Evolutionary conservation across 345 rosid genomes (phyloP).

Genomic region (Gossypium turneri): DNA sequence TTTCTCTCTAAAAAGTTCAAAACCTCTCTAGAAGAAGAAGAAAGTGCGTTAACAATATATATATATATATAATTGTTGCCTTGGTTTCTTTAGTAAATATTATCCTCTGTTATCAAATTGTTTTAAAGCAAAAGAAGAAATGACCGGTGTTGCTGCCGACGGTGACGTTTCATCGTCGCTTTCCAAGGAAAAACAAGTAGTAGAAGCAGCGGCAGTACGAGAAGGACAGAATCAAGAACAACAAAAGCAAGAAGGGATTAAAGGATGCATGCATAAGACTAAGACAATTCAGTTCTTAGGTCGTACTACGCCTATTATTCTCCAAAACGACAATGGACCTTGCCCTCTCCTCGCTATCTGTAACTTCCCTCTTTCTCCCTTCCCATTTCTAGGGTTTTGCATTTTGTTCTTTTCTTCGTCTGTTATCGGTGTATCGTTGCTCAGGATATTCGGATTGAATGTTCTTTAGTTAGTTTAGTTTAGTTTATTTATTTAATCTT

Average conservation of each 20-base stretch:
- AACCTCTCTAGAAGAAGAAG: background rate
- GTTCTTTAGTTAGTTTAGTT: too few relatives aligned
- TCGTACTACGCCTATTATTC: slow-evolving; percentile 76
- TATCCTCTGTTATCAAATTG: background rate
- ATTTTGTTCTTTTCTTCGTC: background rate
- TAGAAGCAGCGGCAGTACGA: background rate
- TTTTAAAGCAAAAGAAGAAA: background rate
- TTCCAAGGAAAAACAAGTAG: slow-evolving; percentile 20
- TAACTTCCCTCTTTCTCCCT: slow-evolving; percentile 27
- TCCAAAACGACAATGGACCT: slow-evolving; percentile 97
- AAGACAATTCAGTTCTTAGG: slow-evolving; percentile 82
- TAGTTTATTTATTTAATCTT: background rate
- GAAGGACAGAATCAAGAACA: slow-evolving; percentile 23
- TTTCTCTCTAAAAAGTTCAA: background rate
- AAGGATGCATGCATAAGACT: slow-evolving; percentile 63
- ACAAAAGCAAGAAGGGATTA: slow-evolving; percentile 24
- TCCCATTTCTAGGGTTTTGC: slow-evolving; percentile 17
- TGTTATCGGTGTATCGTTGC: background rate
- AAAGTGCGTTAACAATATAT: background rate
- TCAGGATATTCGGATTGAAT: background rate
- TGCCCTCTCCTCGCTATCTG: slow-evolving; percentile 98
- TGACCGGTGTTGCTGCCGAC: background rate
- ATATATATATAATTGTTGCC: background rate
- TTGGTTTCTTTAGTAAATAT: background rate
- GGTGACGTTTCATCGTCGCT: slow-evolving; percentile 16